These are phyloP conservation scores for Kregervanrija fluxuum DNA, from an alignment of 805 yeast genomes.

Conservation along the genomic window DNA sequence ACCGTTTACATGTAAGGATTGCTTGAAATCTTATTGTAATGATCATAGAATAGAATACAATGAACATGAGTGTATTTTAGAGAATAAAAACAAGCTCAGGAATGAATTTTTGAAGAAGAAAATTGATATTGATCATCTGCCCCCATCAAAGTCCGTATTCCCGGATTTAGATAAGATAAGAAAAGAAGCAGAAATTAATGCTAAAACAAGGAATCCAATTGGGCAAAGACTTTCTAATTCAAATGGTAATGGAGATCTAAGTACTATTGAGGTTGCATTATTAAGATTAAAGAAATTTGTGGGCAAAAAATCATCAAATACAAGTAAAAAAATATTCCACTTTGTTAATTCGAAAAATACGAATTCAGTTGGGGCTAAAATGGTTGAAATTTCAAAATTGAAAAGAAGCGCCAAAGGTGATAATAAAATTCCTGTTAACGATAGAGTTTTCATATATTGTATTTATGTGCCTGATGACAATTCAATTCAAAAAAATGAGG, in stretches of 20 bases:
- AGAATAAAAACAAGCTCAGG: constrained; percentile 15
- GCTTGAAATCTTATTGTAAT: constrained; percentile 37
- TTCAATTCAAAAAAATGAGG: background rate
- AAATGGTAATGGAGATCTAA: constrained; percentile 2
- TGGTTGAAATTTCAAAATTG: constrained; percentile 32
- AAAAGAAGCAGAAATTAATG: constrained; percentile 26
- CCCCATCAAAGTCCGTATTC: constrained; percentile 40
- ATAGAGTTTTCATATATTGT: constrained; percentile 45
- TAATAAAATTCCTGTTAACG: constrained; percentile 31
- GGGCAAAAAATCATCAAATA: background rate
- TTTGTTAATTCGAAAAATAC: background rate
- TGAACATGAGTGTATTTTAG: constrained; percentile 21
- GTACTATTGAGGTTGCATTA: constrained; percentile 12
- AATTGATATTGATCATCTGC: constrained; percentile 17
- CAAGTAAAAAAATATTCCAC: constrained; percentile 5
- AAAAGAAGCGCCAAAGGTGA: constrained; percentile 49
- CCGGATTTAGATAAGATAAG: constrained; percentile 43
- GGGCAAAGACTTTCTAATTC: constrained; percentile 8
- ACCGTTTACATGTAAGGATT: constrained; percentile 45
- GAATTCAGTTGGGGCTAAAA: constrained; percentile 3
- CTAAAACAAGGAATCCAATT: constrained; percentile 7
- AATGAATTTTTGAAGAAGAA: constrained; percentile 2
- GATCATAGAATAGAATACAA: constrained; percentile 37
- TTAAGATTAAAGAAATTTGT: constrained; percentile 9
- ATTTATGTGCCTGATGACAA: constrained; percentile 31